These are phyloP conservation scores for Pezicula rhizophila DNA, from an alignment of 2,329 filamentous ascomycete genomes.

Conservation along the genomic window DNA sequence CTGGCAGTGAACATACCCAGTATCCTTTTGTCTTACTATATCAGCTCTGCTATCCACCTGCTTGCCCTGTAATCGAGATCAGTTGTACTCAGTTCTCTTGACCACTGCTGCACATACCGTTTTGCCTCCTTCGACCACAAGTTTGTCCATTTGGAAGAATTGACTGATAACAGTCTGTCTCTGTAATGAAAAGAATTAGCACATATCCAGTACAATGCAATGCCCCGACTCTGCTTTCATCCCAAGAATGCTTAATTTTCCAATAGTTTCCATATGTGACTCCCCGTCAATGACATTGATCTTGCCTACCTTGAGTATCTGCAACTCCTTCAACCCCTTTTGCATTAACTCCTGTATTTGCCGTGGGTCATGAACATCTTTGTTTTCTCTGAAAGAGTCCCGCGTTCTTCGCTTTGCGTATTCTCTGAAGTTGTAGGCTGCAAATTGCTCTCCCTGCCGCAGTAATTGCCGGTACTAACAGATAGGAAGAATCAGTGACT, in stretches of 20 bases:
- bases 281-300: neutral
- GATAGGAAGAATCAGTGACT: neutral
- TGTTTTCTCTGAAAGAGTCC: conserved; percentile 84
- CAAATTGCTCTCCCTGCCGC: conserved; percentile 79
- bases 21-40: conserved; percentile 71
- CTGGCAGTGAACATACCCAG: conserved; percentile 50
- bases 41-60: conserved; percentile 60
- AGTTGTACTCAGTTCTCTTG: conserved; percentile 11
- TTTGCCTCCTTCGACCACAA: conserved; percentile 87
- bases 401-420: conserved; percentile 87
- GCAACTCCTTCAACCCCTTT: conserved; percentile 78
- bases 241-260: conserved; percentile 10
- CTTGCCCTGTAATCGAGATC: conserved; percentile 49
- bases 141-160: conserved; percentile 84
- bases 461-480: conserved; percentile 83
- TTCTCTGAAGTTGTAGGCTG: conserved; percentile 95
- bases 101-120: conserved; percentile 47
- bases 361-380: conserved; percentile 64
- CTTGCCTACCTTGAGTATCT: conserved; percentile 78
- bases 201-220: neutral
- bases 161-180: conserved; percentile 92
- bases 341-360: conserved; percentile 84
- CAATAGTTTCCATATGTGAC: neutral
- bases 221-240: neutral
- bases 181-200: conserved; percentile 41